Evolutionary conservation across 108 stramenopile species (phyloP), one percentile per base, ranked within the genome.

Genomic region (Fistulifera pelliculosa): DNA sequence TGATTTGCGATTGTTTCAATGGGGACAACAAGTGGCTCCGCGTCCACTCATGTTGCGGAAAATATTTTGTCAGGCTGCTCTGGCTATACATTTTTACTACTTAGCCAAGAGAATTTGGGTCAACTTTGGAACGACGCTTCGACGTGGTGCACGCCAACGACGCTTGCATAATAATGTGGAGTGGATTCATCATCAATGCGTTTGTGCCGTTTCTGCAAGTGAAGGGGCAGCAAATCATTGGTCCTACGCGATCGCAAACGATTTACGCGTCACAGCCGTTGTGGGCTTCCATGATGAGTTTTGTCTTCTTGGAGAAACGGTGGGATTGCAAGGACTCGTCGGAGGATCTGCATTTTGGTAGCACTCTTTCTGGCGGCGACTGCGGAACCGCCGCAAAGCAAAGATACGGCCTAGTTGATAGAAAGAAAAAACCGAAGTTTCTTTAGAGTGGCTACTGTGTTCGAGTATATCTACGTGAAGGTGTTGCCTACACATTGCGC

Each of bases 181-280:
- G 74, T 49, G 81, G 85, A 2, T 28, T 82, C 18, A 76, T 74
- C 2, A 79, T 87, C 28, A 87, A 87, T 70, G 79, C 76, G 38
- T 47, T 87, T n/a, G 85, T 76, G 39, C 78, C 85, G 7, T 77
- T 80, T 51, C 54, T 86, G 45, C 85, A 86, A 73, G 85, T 86
- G 44, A 68, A 70, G 19, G 85, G 80, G 0, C 80, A 82, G 44
- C 85, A 82, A 69, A 69, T 73, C 54, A 70, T 86, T 17, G 81
- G 85, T 38, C 76, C 85, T 1, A 70, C 81, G 11, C 67, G 79
- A 19, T 76, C 77, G 16, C 85, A 87, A 69, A 80, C 76, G 4
- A 45, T 87, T 8, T 87, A 80, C 53, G 85, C 85, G 18, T 77
- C 76, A 17, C 85, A 87, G 65, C 85, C 81, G 52, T 56, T 87